Base-by-base conservation (phyloP, 2,329 filamentous ascomycete species). In the Colletotrichum eleusines region DNA sequence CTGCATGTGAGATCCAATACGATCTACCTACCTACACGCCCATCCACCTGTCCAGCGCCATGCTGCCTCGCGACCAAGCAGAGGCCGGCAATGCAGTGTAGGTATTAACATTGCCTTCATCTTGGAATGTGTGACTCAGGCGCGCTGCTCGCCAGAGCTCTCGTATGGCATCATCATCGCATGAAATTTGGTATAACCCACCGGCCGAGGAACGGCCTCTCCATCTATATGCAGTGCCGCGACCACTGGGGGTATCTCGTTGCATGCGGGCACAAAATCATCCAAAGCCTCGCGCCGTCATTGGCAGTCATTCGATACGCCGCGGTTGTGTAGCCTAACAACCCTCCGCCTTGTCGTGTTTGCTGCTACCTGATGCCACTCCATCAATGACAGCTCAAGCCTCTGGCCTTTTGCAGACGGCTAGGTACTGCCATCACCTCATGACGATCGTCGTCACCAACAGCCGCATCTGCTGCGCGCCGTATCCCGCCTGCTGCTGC, bases 1-100 rank as follows among this genome's bases (percentile, higher is more conserved):
- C 68, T 63, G 68, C 68, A 71, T 62, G 63, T 71, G 63, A 71
- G 68, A 71, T 71, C 68, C 58, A 68, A 62, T 61, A 68, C 63
- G 64, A 71, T 63, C 68, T 58, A 40, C 33, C 44, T 50, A 26
- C 35, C 33, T 53, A 46, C 35, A 61, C 12, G 23, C 5, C 58
- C 42, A 26, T 42, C 33, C 61, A 46, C 35, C 66, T 20, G 23
- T 9, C 58, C 42, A 46, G 23, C 42, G 40, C 23, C 23, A 26
- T 20, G 42, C 46, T 28, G 46, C 46, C 46, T 14, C 40, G 28
- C 35, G 35, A 38, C 62, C 63, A 69, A 35, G 55, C 46, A 63
- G 48, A 61, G 40, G 48, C 54, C 63, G 63, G 54, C 40, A 38
- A 38, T 31, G 38, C n/a, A n/a, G n/a, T n/a, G n/a, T n/a, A n/a